Evolutionary conservation across 2,329 filamentous ascomycete genomes (phyloP).

Genomic region (Trichophyton simii): DNA sequence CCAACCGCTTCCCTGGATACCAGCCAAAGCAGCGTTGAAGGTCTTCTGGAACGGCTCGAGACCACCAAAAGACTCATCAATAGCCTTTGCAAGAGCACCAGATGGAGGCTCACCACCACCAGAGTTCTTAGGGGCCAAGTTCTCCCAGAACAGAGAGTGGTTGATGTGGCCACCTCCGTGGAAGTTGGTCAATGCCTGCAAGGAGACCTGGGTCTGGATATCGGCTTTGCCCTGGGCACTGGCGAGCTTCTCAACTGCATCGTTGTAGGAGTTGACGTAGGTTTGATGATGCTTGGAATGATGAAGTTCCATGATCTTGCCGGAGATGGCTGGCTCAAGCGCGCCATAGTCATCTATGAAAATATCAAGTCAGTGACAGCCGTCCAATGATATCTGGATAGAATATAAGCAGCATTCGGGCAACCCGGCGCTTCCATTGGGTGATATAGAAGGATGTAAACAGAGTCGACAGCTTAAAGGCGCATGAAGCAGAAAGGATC

Average conservation of each 20-base stretch:
- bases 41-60: constrained; percentile 49
- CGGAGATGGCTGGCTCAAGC: constrained; percentile 71
- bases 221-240: constrained; percentile 44
- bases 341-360: constrained; percentile 81
- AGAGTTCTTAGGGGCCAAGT: constrained; percentile 48
- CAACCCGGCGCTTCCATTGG: background rate
- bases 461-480: background rate
- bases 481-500: background rate
- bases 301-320: constrained; percentile 93
- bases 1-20: constrained; percentile 55
- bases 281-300: constrained; percentile 91
- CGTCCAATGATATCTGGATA: background rate
- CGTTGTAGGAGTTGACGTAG: constrained; percentile 82
- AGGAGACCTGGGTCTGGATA: constrained; percentile 45
- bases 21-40: constrained; percentile 51
- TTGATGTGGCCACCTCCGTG: constrained; percentile 53
- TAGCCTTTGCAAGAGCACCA: constrained; percentile 45
- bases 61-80: constrained; percentile 48
- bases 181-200: constrained; percentile 52
- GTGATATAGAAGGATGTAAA: background rate
- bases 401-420: background rate
- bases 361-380: background rate
- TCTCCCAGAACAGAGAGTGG: constrained; percentile 56
- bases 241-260: constrained; percentile 57
- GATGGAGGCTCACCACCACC: constrained; percentile 52